Evolutionary conservation across 2,329 filamentous ascomycete genomes (phyloP).

Genomic region (Tolypocladium tundrense): DNA sequence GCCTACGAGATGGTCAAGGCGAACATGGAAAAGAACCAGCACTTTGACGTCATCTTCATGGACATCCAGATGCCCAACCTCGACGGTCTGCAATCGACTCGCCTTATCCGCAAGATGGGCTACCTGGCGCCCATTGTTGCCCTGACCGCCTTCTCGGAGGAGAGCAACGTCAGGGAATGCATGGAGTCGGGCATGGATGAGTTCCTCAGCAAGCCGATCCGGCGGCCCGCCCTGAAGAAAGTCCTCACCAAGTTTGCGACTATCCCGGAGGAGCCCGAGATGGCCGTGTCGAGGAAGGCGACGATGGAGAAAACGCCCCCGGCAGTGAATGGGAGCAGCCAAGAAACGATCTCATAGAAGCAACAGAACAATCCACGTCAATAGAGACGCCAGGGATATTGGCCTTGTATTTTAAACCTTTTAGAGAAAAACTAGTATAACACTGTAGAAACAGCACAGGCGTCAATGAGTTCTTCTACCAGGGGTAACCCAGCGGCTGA

Average conservation of each 20-base stretch:
- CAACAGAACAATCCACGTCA: not conserved
- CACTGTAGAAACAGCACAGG: not conserved
- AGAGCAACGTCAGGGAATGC: conserved; percentile 78
- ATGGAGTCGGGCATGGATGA: conserved; percentile 89
- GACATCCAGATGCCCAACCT: conserved; percentile 93
- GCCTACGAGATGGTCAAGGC: conserved; percentile 78
- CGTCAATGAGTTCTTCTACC: not conserved
- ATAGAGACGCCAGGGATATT: not conserved
- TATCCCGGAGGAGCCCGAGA: conserved; percentile 56
- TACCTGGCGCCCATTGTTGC: conserved; percentile 85
- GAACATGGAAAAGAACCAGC: conserved; percentile 61
- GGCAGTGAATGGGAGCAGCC: not conserved
- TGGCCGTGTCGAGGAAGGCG: not conserved
- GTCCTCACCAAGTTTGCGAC: conserved; percentile 70
- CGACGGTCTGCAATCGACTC: conserved; percentile 78
- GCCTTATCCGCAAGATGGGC: conserved; percentile 74
- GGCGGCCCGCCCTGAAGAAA: conserved; percentile 75
- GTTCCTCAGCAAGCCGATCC: conserved; percentile 69
- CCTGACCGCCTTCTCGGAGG: conserved; percentile 80
- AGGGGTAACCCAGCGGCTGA: not conserved
- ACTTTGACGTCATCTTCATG: conserved; percentile 90
- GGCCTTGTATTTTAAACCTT: not conserved
- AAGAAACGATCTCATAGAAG: not conserved
- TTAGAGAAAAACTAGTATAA: not conserved
- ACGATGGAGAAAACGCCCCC: not conserved